Base-by-base conservation (phyloP, 768 basidiomycete genomes). In the Lepiota venenata region DNA sequence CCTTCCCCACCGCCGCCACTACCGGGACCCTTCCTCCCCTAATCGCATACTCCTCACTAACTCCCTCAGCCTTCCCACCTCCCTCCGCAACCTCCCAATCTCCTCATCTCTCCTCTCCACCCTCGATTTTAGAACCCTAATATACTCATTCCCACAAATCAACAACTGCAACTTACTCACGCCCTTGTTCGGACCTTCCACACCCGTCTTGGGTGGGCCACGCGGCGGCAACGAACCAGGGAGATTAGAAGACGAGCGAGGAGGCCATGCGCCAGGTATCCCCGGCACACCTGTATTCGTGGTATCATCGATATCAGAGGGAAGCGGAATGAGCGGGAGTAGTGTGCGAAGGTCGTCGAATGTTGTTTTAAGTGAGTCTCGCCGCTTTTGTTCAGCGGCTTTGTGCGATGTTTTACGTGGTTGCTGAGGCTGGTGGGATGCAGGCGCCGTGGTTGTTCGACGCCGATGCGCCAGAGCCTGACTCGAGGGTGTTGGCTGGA, bases 351-450 rank as follows among this genome's bases (percentile, higher is more conserved):
- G 76, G 50, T 92, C 90, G 61, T 93, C 91, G 63, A 88, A 98
- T 3, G 94, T 93, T 14, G 89, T 86, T 73, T 98, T 99, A 56
- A 98, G 83, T 41, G 92, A 94, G 70, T 99, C 96, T 8, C 97
- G 85, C 42, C 97, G 88, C 66, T 95, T 94, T 68, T 99, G 97
- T 70, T 99, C 97, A 4, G 97, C 97, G 11, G 87, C 91, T 71
- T 98, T 98, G 71, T 99, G 91, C 6, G 91, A 91, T 25, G 86
- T 87, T 68, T 91, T 92, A 56, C 83, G 71, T 32, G 50, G 56
- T 48, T 22, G 50, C n/a, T 53, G 58, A 35, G 32, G 60, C n/a
- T n/a, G 52, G 47, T 36, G 62, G 38, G 45, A 25, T 37, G 40
- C 44, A n/a, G 38, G 22, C 60, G 52, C 39, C 21, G 41, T 21